These are phyloP conservation scores for Cyberlindnera bimundalis DNA, from an alignment of 805 yeast genomes.

Conservation along the genomic window DNA sequence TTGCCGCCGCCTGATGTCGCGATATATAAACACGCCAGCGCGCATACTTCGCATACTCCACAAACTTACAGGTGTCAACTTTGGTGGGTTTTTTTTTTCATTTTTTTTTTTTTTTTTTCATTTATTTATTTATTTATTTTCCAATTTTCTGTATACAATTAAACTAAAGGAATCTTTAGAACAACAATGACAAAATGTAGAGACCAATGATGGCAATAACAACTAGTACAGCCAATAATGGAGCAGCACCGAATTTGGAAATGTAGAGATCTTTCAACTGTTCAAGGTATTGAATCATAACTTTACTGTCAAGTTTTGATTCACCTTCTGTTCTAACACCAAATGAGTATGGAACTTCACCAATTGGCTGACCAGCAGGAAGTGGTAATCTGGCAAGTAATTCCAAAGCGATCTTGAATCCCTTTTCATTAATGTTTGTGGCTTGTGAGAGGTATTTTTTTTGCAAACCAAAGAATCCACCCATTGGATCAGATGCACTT, in stretches of 20 bases:
- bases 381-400: slow-evolving; percentile 44
- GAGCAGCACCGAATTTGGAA: slow-evolving; percentile 41
- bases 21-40: too few species aligned
- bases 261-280: slow-evolving; percentile 45
- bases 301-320: slow-evolving; percentile 46
- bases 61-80: too few species aligned
- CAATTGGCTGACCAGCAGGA: slow-evolving; percentile 35
- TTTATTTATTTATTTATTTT: too few species aligned
- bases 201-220: slow-evolving; percentile 30
- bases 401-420: slow-evolving; percentile 50
- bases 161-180: slow-evolving; percentile 8
- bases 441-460: slow-evolving; percentile 38
- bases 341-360: slow-evolving; percentile 48
- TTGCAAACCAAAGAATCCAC: slow-evolving; percentile 50
- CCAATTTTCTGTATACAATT: too few species aligned
- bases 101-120: too few species aligned
- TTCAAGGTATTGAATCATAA: slow-evolving; percentile 43
- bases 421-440: slow-evolving; percentile 37
- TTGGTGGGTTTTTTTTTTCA: too few species aligned
- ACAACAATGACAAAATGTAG: slow-evolving; percentile 26
- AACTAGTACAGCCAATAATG: slow-evolving; percentile 32
- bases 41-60: too few species aligned
- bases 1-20: too few species aligned
- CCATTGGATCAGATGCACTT: slow-evolving; percentile 51
- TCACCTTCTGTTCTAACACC: slow-evolving; percentile 56